Evolutionary conservation across 306 rosid genomes (phyloP).

Genomic region (Cicer pinnatifidum): DNA sequence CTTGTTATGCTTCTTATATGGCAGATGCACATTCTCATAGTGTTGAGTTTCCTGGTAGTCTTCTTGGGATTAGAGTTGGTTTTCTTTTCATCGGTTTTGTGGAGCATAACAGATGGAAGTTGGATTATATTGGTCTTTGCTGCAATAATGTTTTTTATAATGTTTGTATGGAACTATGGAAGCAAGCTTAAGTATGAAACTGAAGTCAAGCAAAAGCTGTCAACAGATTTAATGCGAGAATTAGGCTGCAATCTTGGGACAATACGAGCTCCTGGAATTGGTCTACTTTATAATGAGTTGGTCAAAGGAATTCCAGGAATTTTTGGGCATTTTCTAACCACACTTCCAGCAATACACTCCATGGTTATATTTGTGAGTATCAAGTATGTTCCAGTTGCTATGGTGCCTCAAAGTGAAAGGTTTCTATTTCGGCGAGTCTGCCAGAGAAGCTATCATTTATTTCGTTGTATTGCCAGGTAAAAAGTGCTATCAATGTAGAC

Average conservation of each 20-base stretch:
- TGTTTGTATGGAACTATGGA: conserved; percentile 92
- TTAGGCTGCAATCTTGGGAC: conserved; percentile 93
- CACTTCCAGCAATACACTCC: conserved; percentile 66
- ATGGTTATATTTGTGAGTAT: conserved; percentile 93
- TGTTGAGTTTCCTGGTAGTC: conserved; percentile 63
- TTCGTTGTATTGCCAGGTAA: conserved; percentile 98
- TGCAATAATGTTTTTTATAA: conserved; percentile 73
- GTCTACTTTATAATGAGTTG: conserved; percentile 90
- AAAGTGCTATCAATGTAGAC: conserved; percentile 3
- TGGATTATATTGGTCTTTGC: conserved; percentile 93
- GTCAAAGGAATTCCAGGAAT: conserved; percentile 96
- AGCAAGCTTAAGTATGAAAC: conserved; percentile 98
- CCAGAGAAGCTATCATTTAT: conserved; percentile 82
- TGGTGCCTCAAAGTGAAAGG: conserved; percentile 95
- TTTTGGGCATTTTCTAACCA: conserved; percentile 90
- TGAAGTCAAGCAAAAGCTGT: conserved; percentile 88
- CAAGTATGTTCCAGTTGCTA: conserved; percentile 89
- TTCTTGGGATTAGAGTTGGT: conserved; percentile 86
- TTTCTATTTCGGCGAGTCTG: conserved; percentile 93
- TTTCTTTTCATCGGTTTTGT: conserved; percentile 90
- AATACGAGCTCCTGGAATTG: conserved; percentile 94
- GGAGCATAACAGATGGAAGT: conserved; percentile 92
- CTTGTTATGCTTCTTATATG: conserved; percentile 98
- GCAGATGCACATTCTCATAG: conserved; percentile 83
- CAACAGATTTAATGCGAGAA: conserved; percentile 83